Percentiles rank a stretch among this genome's conserved stretches.
Evolutionary conservation across 257 asterid species (phyloP).

Genomic region (Solanum pinnatisectum): DNA sequence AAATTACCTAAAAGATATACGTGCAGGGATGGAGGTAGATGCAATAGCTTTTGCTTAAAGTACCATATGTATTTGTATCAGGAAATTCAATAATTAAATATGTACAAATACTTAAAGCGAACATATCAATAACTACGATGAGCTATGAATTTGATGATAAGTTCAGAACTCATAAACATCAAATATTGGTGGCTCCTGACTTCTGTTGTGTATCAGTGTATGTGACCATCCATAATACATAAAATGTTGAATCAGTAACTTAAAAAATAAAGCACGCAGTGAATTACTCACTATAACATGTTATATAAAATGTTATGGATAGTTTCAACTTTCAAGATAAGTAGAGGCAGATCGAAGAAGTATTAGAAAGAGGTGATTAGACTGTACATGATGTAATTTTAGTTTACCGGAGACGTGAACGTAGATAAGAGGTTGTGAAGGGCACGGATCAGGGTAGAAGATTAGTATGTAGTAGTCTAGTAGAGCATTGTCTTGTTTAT

Average conservation of each 20-base stretch:
- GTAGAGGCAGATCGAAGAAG: too few relatives aligned
- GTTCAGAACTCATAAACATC: neutral
- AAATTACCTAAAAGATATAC: neutral
- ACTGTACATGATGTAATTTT: too few relatives aligned
- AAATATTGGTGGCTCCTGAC: neutral
- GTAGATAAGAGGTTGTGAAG: too few relatives aligned
- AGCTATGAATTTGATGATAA: neutral
- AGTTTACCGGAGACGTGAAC: too few relatives aligned
- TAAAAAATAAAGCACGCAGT: neutral
- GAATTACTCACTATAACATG: neutral
- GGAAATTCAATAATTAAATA: neutral
- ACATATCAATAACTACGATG: neutral
- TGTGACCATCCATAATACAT: neutral
- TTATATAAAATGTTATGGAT: neutral
- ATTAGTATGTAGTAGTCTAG: too few relatives aligned
- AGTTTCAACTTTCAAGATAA: too few relatives aligned
- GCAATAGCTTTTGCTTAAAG: neutral
- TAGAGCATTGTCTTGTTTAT: too few relatives aligned
- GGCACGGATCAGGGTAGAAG: too few relatives aligned
- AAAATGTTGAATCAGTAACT: neutral
- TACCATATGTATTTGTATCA: neutral
- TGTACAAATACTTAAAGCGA: neutral
- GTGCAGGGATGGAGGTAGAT: neutral
- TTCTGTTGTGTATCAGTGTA: neutral
- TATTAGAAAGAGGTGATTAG: too few relatives aligned